Base-by-base conservation (phyloP, 106 monocot genomes). In the Allium cepa region DNA sequence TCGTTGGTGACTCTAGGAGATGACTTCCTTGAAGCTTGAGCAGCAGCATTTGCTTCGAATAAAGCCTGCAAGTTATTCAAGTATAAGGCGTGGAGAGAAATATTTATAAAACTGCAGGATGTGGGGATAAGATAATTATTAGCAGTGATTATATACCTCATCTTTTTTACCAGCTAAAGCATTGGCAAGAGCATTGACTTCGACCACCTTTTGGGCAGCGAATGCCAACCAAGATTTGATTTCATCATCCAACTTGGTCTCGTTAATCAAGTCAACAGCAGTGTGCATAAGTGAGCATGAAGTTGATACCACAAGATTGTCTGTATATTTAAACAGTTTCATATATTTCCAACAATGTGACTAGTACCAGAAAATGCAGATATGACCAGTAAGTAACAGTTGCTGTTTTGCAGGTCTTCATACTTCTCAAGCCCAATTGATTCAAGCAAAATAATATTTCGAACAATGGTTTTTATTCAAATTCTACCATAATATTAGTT, bases 1-100 rank as follows among this genome's bases (percentile, higher is more conserved):
- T 68, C 68, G 47, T 74, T 74, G 49, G 65, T 74, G 13, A 74
- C 73, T 12, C 73, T 65, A 58, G 73, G 73, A 18, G 75, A 75
- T 53, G 75, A 68, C 53, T 75, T 75, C 62, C 68, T 75, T 36
- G 75, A 75, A 56, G 68, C 68, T 56, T 56, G 68, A 56, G 68
- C 53, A 69, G 56, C 68, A 69, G 68, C 68, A 69, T 69, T 69
- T 69, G 68, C 68, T 49, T 53, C 46, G 68, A 69, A 69, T 17
- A 69, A 56, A 9, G 68, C 56, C 68, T 63, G 36, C 36, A 36
- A 36, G 36, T 36, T 36, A 36, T 36, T 36, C 36, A 36, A 36
- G 36, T 5, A 36, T 36, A 36, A 36, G 36, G 36, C 36, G 5
- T 22, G 22, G 5, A 36, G 36, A 36, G 36, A 36, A 5, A 36